Base-by-base conservation (phyloP, 1,284 basidiomycete species). In the Vanrija sp. region DNA sequence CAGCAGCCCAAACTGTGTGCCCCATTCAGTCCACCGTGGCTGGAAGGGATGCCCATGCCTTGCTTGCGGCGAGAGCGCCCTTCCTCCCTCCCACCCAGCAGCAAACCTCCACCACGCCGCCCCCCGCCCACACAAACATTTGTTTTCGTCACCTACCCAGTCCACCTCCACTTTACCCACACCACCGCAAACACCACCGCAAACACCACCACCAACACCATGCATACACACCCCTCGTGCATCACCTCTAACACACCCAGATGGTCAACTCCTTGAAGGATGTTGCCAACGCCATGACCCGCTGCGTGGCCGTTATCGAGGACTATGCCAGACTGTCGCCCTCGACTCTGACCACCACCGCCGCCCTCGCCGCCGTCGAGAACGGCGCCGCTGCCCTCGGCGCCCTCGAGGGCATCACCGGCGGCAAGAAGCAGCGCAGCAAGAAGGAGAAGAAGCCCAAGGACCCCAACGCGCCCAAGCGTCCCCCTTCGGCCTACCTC, bases 381-480 rank as follows among this genome's bases (percentile, higher is more conserved):
- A 49, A 56, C 43, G 52, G 54, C 26, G 55, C 57, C 21, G 18
- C 52, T 26, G 64, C 62, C 8, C 56, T 58, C 45, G 51, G 61
- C 38, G 51, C 65, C 26, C 62, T 65, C 29, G 64, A 55, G 16
- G 49, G 52, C n/a, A 50, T 51, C 16, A 52, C 61, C 38, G 44
- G 44, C n/a, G 55, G 48, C 47, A 71, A 68, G 59, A 68, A 66
- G 54, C 53, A 53, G 18, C 58, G 55, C 50, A 55, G 50, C 49
- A 71, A 71, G 56, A 73, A 70, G 53, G 70, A 75, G 65, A 79
- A 78, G 71, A 80, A 77, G 67, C 75, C 78, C 54, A 91, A 86
- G 74, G 94, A 98, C 73, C 92, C 92, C 38, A 88, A 92, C 73
- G 91, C 91, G 55, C 95, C 95, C 43, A 97, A 96, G 78, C 86